Percentiles rank a stretch among this genome's conserved stretches.
phyloP scores from a whole-genome alignment of 164 flowering plant genomes.

The Vitis rotundifolia region DNA sequence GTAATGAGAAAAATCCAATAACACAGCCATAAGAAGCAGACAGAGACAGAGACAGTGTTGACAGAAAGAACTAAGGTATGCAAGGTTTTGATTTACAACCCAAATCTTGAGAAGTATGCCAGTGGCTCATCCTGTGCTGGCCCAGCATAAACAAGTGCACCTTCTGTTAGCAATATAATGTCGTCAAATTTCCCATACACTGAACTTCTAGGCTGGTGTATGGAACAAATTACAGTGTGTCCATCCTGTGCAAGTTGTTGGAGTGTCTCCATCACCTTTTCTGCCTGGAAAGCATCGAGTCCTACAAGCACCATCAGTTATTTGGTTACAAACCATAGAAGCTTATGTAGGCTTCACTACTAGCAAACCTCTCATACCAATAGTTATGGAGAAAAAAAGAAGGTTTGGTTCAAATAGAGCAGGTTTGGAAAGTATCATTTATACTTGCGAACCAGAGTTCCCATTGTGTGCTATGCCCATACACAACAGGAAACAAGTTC shows the following conservation, averaged over 20 bases:
- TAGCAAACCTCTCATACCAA: no score
- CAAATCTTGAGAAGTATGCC: constrained; percentile 76
- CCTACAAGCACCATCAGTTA: constrained; percentile 49
- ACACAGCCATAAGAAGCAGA: neutral
- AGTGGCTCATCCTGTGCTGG: constrained; percentile 81
- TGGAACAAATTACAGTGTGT: constrained; percentile 96
- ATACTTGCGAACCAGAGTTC: no score
- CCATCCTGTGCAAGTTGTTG: constrained; percentile 90
- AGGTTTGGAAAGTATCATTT: neutral
- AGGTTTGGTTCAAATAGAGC: neutral
- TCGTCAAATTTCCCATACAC: constrained; percentile 91
- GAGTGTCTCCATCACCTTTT: constrained; percentile 96
- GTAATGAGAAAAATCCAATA: no score
- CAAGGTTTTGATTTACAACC: constrained; percentile 53
- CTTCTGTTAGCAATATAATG: constrained; percentile 85
- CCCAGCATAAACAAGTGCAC: constrained; percentile 85
- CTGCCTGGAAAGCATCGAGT: constrained; percentile 98
- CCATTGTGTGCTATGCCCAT: no score
- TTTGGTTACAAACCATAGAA: neutral
- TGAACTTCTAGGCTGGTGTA: constrained; percentile 98
- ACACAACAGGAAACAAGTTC: no score
- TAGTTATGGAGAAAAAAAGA: neutral
- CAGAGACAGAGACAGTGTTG: neutral
- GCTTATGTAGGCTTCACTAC: no score
- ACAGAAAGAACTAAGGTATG: constrained; percentile 3